phyloP scores from a whole-genome alignment of 2,329 filamentous ascomycete species.

The Fusarium redolens region DNA sequence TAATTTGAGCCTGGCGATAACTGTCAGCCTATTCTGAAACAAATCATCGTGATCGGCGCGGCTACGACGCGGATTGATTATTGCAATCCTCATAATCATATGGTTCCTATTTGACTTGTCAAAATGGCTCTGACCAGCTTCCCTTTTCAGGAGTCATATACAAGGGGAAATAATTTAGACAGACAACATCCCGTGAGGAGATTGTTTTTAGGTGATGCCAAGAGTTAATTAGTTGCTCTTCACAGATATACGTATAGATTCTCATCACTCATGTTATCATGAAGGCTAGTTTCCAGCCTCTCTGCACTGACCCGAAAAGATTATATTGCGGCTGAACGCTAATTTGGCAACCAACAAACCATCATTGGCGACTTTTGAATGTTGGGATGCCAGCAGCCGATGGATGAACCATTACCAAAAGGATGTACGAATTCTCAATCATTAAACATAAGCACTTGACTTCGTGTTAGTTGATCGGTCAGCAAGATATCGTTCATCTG shows the following conservation, averaged over 20 bases:
- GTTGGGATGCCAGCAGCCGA: neutral
- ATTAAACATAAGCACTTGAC: constrained; percentile 15
- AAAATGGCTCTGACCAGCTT: constrained; percentile 16
- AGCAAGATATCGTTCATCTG: neutral
- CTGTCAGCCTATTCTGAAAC: constrained; percentile 1
- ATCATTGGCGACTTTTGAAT: neutral
- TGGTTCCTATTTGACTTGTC: constrained; percentile 14
- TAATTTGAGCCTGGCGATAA: neutral
- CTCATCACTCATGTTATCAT: neutral
- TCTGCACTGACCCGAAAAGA: neutral
- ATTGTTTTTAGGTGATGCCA: constrained; percentile 3
- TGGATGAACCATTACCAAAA: neutral
- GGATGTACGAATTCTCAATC: neutral
- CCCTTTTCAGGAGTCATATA: constrained; percentile 11
- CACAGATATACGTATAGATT: neutral
- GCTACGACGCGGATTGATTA: constrained; percentile 1
- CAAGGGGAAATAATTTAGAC: neutral
- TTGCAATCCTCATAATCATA: neutral
- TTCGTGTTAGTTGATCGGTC: constrained; percentile 12
- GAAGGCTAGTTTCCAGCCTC: constrained; percentile 5
- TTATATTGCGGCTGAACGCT: constrained; percentile 14
- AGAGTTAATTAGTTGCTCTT: neutral
- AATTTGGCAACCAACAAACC: neutral
- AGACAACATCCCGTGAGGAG: neutral
- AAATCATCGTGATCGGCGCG: constrained; percentile 8